Percentiles rank a stretch among this genome's conserved stretches.
These are phyloP conservation scores for Podaxis sp. DNA, from an alignment of 768 basidiomycete species.

Conservation along the genomic window DNA sequence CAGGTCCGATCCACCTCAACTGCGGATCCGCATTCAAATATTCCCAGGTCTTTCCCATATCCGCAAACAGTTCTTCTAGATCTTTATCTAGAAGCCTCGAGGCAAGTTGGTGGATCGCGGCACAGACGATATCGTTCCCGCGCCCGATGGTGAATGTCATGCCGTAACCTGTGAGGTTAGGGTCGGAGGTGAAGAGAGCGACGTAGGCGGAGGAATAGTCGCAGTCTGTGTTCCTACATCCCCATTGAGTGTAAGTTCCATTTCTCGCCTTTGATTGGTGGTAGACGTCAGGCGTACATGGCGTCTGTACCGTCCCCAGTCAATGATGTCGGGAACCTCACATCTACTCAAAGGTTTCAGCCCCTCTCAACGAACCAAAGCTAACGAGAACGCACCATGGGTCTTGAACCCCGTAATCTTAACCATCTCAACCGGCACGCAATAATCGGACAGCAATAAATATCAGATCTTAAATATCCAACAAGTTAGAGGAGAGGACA, in stretches of 20 bases:
- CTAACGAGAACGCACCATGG: conserved; percentile 26
- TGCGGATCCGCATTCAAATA: conserved; percentile 87
- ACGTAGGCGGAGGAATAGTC: conserved; percentile 96
- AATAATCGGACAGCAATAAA: not conserved
- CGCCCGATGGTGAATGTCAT: conserved; percentile 96
- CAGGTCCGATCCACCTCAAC: conserved; percentile 92
- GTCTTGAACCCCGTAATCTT: conserved; percentile 35
- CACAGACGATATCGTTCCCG: conserved; percentile 88
- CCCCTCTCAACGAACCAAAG: not conserved
- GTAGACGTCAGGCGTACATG: conserved; percentile 50
- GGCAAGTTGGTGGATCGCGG: conserved; percentile 77
- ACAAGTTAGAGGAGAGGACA: not conserved
- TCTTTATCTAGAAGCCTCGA: conserved; percentile 81
- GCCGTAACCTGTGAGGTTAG: conserved; percentile 80
- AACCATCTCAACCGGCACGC: conserved; percentile 24
- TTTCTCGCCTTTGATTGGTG: not conserved
- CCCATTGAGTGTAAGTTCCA: not conserved
- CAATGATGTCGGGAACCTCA: conserved; percentile 90
- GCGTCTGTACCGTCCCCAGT: conserved; percentile 94
- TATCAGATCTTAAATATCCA: not conserved
- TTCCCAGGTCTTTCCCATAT: conserved; percentile 93
- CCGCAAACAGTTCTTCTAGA: conserved; percentile 75
- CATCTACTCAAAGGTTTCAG: conserved; percentile 51
- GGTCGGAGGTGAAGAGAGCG: conserved; percentile 64
- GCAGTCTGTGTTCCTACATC: conserved; percentile 86